Percentiles rank a stretch among this genome's conserved stretches.
Conservation (phyloP, 2,329 filamentous ascomycete genomes). For the Aspergillus tamarii region DNA sequence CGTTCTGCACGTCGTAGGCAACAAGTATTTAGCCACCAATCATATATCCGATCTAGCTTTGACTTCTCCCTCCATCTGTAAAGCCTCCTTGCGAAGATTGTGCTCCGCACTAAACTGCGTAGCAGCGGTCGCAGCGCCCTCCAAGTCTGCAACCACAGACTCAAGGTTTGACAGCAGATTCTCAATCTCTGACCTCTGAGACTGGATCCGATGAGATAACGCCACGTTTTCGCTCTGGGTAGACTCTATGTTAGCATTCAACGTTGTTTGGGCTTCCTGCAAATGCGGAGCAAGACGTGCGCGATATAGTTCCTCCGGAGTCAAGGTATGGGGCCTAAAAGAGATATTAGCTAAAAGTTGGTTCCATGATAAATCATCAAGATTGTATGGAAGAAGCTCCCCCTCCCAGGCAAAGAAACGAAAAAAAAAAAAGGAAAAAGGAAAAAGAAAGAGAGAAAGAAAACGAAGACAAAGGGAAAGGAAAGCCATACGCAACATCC, state of each 20-base stretch:
- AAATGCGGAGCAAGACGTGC: conserved; percentile 64
- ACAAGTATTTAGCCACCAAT: conserved; percentile 15
- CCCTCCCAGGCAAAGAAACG: not conserved
- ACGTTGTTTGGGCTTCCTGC: conserved; percentile 51
- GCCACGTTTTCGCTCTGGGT: conserved; percentile 58
- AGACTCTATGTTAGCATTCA: conserved; percentile 54
- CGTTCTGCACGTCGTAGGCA: not conserved
- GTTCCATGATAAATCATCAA: not conserved
- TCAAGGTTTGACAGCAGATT: conserved; percentile 59
- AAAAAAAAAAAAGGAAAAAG: not conserved
- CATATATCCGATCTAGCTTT: conserved; percentile 33
- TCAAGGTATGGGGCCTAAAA: conserved; percentile 60
- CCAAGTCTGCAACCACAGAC: conserved; percentile 59
- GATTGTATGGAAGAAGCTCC: conserved; percentile 1
- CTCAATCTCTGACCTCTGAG: conserved; percentile 62
- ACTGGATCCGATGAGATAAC: conserved; percentile 54
- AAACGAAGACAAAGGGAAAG: not conserved
- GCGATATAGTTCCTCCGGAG: conserved; percentile 58
- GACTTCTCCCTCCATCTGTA: conserved; percentile 49
- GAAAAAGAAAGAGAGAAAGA: not conserved
- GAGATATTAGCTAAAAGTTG: conserved; percentile 1
- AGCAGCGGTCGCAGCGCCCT: conserved; percentile 52
- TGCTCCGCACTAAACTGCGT: conserved; percentile 41
- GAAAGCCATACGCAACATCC: conserved; percentile 51
- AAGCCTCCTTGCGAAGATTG: conserved; percentile 44